These are phyloP conservation scores for Mortierella sp. DNA, from an alignment of 371 early-diverging fungal species.

Conservation along the genomic window DNA sequence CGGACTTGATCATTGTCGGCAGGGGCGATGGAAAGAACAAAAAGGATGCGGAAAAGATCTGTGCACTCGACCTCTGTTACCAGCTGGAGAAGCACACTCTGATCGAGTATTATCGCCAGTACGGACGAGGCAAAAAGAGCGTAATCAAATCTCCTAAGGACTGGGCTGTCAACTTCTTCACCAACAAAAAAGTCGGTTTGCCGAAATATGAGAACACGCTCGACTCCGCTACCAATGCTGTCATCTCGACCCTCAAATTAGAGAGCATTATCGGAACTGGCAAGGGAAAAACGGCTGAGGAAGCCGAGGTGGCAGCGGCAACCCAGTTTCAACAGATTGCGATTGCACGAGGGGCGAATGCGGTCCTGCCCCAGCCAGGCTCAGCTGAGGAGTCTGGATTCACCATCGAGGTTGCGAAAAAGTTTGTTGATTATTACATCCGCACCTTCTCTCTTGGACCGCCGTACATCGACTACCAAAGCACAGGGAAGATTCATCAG, in stretches of 20 bases:
- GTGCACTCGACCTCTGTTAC: conserved; percentile 53
- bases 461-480: conserved; percentile 46
- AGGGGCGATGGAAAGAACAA: conserved; percentile 55
- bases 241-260: conserved; percentile 36
- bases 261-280: conserved; percentile 53
- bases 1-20: conserved; percentile 32
- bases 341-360: conserved; percentile 37
- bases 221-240: conserved; percentile 21
- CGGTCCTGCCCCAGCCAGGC: conserved; percentile 34
- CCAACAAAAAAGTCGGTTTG: conserved; percentile 43
- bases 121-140: conserved; percentile 43
- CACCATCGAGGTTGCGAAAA: conserved; percentile 47
- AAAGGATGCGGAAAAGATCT: conserved; percentile 56
- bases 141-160: conserved; percentile 42
- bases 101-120: conserved; percentile 52
- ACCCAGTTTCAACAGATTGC: conserved; percentile 55
- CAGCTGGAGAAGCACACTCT: conserved; percentile 45
- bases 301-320: conserved; percentile 53
- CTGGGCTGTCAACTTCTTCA: conserved; percentile 52
- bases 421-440: conserved; percentile 55
- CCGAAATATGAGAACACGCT: conserved; percentile 42
- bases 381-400: conserved; percentile 42
- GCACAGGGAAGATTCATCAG: conserved; percentile 50
- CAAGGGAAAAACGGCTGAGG: conserved; percentile 31
- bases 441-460: conserved; percentile 44